Percentiles rank a stretch among this genome's conserved stretches.
phyloP scores from a whole-genome alignment of 2,329 filamentous ascomycete species.

The Sporothrix curviconia region DNA sequence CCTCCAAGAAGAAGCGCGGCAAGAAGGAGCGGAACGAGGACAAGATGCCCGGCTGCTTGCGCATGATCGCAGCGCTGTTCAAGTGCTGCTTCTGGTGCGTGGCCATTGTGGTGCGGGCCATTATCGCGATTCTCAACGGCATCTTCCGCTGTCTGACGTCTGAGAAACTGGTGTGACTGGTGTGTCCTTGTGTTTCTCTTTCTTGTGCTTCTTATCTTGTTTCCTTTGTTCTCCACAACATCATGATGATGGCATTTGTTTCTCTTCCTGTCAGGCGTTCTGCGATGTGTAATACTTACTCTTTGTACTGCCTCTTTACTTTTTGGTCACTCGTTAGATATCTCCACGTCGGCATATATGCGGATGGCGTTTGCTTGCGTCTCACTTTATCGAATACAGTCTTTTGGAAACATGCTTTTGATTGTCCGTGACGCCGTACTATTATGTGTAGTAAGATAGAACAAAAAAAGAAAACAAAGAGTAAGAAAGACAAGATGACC shows the following conservation, averaged over 20 bases:
- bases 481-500: background rate
- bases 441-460: no score
- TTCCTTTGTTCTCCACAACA: background rate
- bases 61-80: slow-evolving; percentile 46
- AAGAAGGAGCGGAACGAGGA: slow-evolving; percentile 27
- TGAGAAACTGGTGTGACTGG: slow-evolving; percentile 28
- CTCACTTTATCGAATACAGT: background rate
- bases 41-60: slow-evolving; percentile 44
- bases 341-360: background rate
- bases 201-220: background rate
- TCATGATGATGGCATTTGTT: background rate
- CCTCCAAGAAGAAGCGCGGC: background rate
- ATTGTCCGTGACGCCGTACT: background rate
- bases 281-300: no score
- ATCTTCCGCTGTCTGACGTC: slow-evolving; percentile 45
- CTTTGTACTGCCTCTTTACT: background rate
- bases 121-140: slow-evolving; percentile 43
- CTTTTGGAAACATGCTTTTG: background rate
- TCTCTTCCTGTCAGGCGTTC: background rate
- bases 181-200: no score
- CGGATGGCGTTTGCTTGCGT: background rate
- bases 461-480: background rate
- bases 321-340: background rate
- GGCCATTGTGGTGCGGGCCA: slow-evolving; percentile 48
- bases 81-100: slow-evolving; percentile 54